Percentiles rank a stretch among this genome's conserved stretches.
phyloP scores from a whole-genome alignment of 352 stramenopile genomes.

The Phytophthora pseudosyringae region DNA sequence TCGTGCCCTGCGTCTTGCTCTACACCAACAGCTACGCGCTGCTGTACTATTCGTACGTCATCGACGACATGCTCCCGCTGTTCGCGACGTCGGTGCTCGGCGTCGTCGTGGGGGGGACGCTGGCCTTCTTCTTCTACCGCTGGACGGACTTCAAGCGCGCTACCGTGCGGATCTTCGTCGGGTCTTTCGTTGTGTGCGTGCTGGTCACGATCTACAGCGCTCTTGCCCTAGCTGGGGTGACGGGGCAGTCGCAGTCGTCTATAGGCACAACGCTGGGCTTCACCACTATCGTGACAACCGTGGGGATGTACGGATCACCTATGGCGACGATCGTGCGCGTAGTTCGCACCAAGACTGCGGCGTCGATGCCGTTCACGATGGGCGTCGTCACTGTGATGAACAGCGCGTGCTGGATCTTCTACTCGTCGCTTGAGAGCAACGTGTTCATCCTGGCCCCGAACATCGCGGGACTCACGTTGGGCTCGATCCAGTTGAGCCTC shows the following conservation, averaged over 20 bases:
- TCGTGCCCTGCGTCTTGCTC: slow-evolving; percentile 38
- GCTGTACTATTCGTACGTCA: slow-evolving; percentile 50
- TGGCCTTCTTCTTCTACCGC: slow-evolving; percentile 39
- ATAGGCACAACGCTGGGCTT: slow-evolving; percentile 44
- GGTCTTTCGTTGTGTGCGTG: slow-evolving; percentile 4
- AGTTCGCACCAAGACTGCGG: slow-evolving; percentile 23
- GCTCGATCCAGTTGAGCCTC: slow-evolving; percentile 42
- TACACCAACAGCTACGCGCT: slow-evolving; percentile 37
- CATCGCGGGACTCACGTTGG: slow-evolving; percentile 30
- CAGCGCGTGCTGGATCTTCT: slow-evolving; percentile 15
- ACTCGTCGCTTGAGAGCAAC: slow-evolving; percentile 8
- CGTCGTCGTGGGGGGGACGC: slow-evolving; percentile 21
- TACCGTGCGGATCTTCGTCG: slow-evolving; percentile 30
- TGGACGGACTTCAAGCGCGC: slow-evolving; percentile 35
- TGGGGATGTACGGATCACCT: slow-evolving; percentile 59
- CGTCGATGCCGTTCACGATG: slow-evolving; percentile 31
- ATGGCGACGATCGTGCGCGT: slow-evolving; percentile 49
- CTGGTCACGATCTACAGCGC: slow-evolving; percentile 29
- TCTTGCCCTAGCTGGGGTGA: slow-evolving; percentile 32
- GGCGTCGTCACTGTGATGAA: slow-evolving; percentile 26
- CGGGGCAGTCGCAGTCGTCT: slow-evolving; percentile 19
- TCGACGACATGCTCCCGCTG: slow-evolving; percentile 49
- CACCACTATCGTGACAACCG: slow-evolving; percentile 48
- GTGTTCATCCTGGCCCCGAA: slow-evolving; percentile 44
- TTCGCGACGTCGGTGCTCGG: slow-evolving; percentile 49